Percentiles rank a stretch among this genome's conserved stretches.
Conservation (phyloP, 148 eudicot genomes). For the Nepenthes mirabilis region DNA sequence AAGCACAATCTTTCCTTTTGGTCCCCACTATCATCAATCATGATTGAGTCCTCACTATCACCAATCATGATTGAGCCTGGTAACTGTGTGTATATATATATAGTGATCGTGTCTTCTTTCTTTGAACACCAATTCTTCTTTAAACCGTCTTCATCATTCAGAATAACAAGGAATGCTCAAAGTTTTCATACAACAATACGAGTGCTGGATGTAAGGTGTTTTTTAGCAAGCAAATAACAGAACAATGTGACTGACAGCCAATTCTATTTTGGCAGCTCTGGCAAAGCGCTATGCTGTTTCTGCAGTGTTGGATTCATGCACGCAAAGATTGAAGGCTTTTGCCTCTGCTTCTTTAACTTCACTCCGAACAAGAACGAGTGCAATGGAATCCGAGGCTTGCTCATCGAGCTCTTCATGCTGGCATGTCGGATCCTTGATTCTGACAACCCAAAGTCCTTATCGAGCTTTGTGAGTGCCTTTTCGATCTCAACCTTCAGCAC, state of each 20-base stretch:
- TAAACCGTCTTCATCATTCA: no score
- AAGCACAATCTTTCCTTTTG: no score
- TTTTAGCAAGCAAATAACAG: no score
- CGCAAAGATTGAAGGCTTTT: constrained; percentile 32
- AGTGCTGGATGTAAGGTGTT: no score
- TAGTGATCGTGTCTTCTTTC: no score
- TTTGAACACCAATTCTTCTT: no score
- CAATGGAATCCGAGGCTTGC: constrained; percentile 43
- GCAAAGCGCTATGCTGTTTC: constrained; percentile 22
- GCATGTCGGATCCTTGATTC: constrained; percentile 12
- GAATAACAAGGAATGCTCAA: no score
- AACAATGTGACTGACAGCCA: background rate
- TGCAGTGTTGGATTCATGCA: constrained; percentile 40
- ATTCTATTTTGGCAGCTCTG: constrained; percentile 6
- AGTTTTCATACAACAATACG: no score
- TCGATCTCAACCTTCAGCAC: constrained; percentile 34
- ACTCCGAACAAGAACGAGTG: constrained; percentile 61
- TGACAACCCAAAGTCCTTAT: constrained; percentile 42
- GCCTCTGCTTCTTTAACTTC: constrained; percentile 44
- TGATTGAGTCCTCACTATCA: no score
- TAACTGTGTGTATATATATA: no score
- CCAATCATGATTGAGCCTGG: no score
- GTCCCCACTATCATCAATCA: no score
- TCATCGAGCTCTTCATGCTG: constrained; percentile 19
- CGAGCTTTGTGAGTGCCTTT: constrained; percentile 29